These are phyloP conservation scores for Nidula niveotomentosa DNA, from an alignment of 1,284 basidiomycete species.

Conservation along the genomic window DNA sequence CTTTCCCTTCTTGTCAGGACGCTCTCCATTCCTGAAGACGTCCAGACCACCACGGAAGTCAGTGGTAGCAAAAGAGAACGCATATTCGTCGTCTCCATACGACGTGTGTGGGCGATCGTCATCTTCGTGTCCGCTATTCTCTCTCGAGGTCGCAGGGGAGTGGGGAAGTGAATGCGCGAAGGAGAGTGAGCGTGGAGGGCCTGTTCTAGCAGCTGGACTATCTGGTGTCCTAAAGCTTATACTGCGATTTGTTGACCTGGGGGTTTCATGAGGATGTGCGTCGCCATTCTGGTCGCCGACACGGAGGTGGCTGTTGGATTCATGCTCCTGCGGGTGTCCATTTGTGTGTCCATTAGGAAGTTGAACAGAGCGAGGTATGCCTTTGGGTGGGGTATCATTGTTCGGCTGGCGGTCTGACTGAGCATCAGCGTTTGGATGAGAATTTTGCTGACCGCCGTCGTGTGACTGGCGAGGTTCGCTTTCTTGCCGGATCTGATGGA, in stretches of 20 bases:
- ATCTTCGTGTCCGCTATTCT: constrained; percentile 20
- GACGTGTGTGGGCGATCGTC: constrained; percentile 18
- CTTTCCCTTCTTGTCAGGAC: constrained; percentile 54
- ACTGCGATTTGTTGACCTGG: not conserved
- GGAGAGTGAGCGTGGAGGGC: constrained; percentile 72
- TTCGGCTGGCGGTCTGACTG: no score
- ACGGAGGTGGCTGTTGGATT: no score
- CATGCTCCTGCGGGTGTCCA: no score
- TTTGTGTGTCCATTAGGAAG: no score
- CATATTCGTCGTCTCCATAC: constrained; percentile 19
- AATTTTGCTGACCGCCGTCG: no score
- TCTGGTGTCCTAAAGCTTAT: constrained; percentile 24
- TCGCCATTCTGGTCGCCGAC: no score
- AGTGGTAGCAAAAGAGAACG: constrained; percentile 27
- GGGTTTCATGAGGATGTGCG: no score
- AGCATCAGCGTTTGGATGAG: no score
- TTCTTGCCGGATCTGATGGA: constrained; percentile 1
- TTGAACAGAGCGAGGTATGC: no score
- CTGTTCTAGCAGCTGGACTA: constrained; percentile 67
- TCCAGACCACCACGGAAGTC: constrained; percentile 68
- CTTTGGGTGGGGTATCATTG: no score
- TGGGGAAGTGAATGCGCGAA: constrained; percentile 55
- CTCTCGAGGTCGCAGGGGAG: constrained; percentile 28
- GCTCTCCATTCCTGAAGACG: constrained; percentile 30
- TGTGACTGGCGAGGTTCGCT: not conserved